These are phyloP conservation scores for Neofusicoccum kwambonambiense DNA, from an alignment of 2,329 filamentous ascomycete species.

Conservation along the genomic window DNA sequence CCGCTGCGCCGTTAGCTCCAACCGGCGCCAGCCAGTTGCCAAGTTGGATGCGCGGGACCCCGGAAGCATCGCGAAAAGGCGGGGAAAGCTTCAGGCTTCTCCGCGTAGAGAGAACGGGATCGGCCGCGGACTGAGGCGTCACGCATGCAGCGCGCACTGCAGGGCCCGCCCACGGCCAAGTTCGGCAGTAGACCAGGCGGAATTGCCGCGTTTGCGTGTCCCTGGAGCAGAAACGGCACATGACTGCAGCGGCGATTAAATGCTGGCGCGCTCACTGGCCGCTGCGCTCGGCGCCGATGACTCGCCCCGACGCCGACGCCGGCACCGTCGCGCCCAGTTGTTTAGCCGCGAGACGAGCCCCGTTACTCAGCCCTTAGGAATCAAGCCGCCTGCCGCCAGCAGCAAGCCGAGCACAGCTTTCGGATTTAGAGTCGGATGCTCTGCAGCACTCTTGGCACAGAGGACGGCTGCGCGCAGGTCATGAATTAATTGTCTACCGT, in stretches of 20 bases:
- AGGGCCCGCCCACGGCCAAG: neutral
- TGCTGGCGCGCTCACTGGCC: slow-evolving; percentile 8
- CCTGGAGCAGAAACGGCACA: neutral
- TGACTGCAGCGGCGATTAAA: slow-evolving; percentile 6
- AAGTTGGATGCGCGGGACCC: slow-evolving; percentile 15
- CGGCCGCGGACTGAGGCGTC: slow-evolving; percentile 5
- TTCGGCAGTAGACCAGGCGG: neutral
- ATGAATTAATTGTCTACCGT: slow-evolving; percentile 15
- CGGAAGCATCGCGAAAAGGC: slow-evolving; percentile 16
- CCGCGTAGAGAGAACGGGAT: slow-evolving; percentile 14
- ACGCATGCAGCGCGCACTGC: slow-evolving; percentile 4
- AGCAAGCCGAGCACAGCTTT: neutral
- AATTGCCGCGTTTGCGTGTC: neutral
- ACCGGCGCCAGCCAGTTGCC: neutral
- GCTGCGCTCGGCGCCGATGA: neutral
- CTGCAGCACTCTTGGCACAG: neutral
- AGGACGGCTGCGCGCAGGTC: neutral
- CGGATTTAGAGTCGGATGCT: neutral
- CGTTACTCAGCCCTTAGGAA: neutral
- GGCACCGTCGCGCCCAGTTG: neutral
- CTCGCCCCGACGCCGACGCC: neutral
- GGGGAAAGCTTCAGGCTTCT: slow-evolving; percentile 16
- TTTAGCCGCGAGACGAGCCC: slow-evolving; percentile 8
- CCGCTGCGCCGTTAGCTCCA: slow-evolving; percentile 7
- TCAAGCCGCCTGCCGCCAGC: neutral